phyloP scores from a whole-genome alignment of 129 eudicot species.

The Kitagawia praeruptora region DNA sequence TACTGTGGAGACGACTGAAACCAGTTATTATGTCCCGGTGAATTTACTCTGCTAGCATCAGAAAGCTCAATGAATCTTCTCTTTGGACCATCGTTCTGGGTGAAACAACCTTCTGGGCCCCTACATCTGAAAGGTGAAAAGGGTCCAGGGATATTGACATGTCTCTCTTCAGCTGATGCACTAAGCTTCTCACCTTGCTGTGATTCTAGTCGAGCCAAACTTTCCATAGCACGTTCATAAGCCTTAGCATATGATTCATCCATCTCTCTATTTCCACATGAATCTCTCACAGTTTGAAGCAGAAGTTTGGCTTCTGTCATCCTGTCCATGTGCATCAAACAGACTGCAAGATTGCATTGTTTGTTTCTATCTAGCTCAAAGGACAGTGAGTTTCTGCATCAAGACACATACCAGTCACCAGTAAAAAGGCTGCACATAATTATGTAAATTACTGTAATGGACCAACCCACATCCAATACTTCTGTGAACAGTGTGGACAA shows the following conservation, averaged over 20 bases:
- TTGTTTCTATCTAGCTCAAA: slow-evolving; percentile 81
- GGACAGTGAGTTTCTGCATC: slow-evolving; percentile 74
- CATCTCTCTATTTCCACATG: slow-evolving; percentile 23
- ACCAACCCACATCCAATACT: too few relatives aligned
- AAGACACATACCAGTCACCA: background rate
- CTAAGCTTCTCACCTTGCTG: background rate
- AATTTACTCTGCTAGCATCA: background rate
- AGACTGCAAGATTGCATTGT: slow-evolving; percentile 80
- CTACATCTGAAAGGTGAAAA: slow-evolving; percentile 27
- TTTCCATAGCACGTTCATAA: slow-evolving; percentile 62
- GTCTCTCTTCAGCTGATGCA: slow-evolving; percentile 11
- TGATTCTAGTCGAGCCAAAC: slow-evolving; percentile 50
- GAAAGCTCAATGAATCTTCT: background rate
- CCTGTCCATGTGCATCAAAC: slow-evolving; percentile 68
- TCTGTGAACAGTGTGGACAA: too few relatives aligned
- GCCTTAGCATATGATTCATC: slow-evolving; percentile 77
- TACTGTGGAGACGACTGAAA: slow-evolving; percentile 4
- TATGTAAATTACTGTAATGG: background rate
- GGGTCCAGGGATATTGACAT: slow-evolving; percentile 14
- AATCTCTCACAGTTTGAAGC: slow-evolving; percentile 35
- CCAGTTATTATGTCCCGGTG: slow-evolving; percentile 6
- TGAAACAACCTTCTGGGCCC: background rate
- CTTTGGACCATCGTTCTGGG: background rate
- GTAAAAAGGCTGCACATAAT: background rate
- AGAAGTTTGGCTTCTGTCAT: slow-evolving; percentile 67